These are phyloP conservation scores for Eimeria tenella DNA, from an alignment of 169 alveolate species.

Conservation along the genomic window DNA sequence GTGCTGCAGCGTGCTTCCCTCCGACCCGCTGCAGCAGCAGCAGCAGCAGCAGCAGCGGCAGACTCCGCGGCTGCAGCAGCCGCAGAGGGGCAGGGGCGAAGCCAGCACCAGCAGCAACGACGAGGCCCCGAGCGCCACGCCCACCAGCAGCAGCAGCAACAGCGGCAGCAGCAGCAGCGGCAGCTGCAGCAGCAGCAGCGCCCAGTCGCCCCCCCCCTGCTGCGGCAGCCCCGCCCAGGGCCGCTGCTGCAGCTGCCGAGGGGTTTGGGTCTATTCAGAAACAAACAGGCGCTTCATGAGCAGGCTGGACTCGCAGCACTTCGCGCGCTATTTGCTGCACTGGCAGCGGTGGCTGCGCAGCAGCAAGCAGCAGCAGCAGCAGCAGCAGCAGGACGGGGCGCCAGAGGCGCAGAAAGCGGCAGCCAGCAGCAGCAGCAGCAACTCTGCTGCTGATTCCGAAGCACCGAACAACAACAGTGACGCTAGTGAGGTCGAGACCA, in stretches of 20 bases:
- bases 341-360: constrained; percentile 31
- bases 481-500: background rate
- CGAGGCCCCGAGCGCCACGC: background rate
- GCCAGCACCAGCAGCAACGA: background rate
- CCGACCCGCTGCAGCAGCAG: too few relatives aligned
- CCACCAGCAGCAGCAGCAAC: constrained; percentile 1
- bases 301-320: background rate
- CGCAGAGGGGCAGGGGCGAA: background rate
- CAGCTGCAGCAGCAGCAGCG: background rate
- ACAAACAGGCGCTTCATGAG: background rate
- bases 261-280: constrained; percentile 23
- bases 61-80: background rate
- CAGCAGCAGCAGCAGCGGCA: background rate
- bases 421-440: background rate
- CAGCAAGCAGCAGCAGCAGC: constrained; percentile 34
- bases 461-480: background rate
- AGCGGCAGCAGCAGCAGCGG: constrained; percentile 23
- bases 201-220: background rate
- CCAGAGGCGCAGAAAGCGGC: background rate
- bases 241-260: constrained; percentile 39
- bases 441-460: background rate
- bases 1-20: background rate
- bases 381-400: background rate
- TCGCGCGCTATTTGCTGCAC: background rate
- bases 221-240: constrained; percentile 10